A percentile compares a stretch with the other conserved stretches of the same genome.
These are phyloP conservation scores for Wickerhamiella occidentalis DNA, from an alignment of 805 yeast genomes.

Conservation along the genomic window DNA sequence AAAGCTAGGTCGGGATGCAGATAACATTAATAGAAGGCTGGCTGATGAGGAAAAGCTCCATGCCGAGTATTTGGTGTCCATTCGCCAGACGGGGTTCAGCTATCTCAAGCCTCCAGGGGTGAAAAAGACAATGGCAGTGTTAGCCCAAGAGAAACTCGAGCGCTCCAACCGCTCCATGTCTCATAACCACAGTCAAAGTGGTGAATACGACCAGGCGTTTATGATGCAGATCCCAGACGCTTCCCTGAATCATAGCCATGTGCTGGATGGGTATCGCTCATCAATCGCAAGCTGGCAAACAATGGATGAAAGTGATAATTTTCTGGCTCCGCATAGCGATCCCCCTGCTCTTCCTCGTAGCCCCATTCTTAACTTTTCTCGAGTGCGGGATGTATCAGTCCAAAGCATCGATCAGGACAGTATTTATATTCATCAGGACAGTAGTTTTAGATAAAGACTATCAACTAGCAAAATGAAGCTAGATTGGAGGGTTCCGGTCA, in stretches of 20 bases:
- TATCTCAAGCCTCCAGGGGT: slow-evolving; percentile 49
- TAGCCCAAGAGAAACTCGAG: slow-evolving; percentile 19
- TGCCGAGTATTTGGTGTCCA: slow-evolving; percentile 16
- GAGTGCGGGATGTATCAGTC: background rate
- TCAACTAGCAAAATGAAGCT: too few relatives aligned
- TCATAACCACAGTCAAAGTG: background rate
- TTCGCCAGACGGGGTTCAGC: slow-evolving; percentile 38
- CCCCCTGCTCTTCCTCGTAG: slow-evolving; percentile 7
- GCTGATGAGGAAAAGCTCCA: background rate
- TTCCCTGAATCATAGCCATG: background rate
- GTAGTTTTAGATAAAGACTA: background rate
- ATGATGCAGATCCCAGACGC: slow-evolving; percentile 11
- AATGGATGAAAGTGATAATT: slow-evolving; percentile 7
- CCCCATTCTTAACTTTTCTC: slow-evolving; percentile 8
- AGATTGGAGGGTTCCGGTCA: too few relatives aligned
- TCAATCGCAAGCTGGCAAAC: slow-evolving; percentile 8
- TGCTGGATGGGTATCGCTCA: background rate
- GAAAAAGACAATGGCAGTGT: slow-evolving; percentile 37
- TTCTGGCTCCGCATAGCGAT: slow-evolving; percentile 9
- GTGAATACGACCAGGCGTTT: slow-evolving; percentile 7
- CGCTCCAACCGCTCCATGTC: background rate
- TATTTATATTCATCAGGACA: slow-evolving; percentile 10
- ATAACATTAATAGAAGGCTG: background rate
- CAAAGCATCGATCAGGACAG: slow-evolving; percentile 3
- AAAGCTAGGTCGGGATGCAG: background rate